phyloP scores from a whole-genome alignment of 139 green algal genomes.

The Haematococcus sp. region DNA sequence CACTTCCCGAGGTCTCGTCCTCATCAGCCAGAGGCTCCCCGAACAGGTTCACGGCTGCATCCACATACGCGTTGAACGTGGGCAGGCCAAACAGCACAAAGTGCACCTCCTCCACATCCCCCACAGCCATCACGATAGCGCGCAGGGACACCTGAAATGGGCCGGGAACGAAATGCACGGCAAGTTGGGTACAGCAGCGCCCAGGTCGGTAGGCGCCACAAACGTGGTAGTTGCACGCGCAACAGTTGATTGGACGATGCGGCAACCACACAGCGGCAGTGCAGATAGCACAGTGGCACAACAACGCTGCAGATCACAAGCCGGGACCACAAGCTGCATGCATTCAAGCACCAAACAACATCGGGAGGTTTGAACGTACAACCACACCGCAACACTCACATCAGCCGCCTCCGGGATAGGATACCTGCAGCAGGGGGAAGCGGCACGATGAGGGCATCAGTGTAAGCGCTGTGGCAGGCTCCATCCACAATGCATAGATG shows the following conservation, averaged over 20 bases:
- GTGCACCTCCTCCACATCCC: conserved; percentile 57
- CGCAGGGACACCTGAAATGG: conserved; percentile 34
- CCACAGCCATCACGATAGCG: conserved; percentile 40
- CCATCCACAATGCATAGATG: too few species aligned
- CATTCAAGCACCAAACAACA: too few species aligned
- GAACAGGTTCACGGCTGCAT: conserved; percentile 24
- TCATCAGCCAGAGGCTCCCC: conserved; percentile 15
- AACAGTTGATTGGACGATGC: not conserved
- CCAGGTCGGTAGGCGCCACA: not conserved
- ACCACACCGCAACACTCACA: too few species aligned
- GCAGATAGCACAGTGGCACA: too few species aligned
- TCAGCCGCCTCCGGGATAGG: conserved; percentile 63
- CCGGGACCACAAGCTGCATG: too few species aligned
- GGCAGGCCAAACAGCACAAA: conserved; percentile 67
- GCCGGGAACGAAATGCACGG: too few species aligned
- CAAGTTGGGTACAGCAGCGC: not conserved
- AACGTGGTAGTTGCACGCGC: not conserved
- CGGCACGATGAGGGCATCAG: too few species aligned
- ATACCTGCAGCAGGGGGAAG: too few species aligned
- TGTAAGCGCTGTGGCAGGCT: too few species aligned
- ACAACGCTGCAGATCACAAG: too few species aligned
- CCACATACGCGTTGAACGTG: conserved; percentile 37
- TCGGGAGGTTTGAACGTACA: too few species aligned
- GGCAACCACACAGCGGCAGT: not conserved
- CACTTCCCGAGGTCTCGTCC: too few species aligned